Percentiles rank a stretch among this genome's conserved stretches.
These are phyloP conservation scores for Elongisporangium senticosum DNA, from an alignment of 352 stramenopile species.

Conservation along the genomic window DNA sequence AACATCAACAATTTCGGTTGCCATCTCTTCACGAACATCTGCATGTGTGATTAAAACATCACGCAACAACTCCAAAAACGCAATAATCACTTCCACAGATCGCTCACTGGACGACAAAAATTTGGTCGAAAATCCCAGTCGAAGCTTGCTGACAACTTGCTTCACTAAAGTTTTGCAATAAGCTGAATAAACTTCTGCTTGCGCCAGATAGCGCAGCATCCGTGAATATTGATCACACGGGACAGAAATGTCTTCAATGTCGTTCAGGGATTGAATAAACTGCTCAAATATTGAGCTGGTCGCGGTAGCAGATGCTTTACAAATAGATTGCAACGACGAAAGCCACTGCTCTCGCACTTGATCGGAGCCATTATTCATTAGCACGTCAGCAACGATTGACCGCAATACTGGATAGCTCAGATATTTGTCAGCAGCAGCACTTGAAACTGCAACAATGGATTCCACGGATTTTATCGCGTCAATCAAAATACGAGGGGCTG, in stretches of 20 bases:
- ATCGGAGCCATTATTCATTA: slow-evolving; percentile 59
- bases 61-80: slow-evolving; percentile 72
- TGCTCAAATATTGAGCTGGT: slow-evolving; percentile 59
- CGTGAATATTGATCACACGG: slow-evolving; percentile 68
- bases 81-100: slow-evolving; percentile 61
- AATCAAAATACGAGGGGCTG: slow-evolving; percentile 69
- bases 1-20: slow-evolving; percentile 64
- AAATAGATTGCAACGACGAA: slow-evolving; percentile 72
- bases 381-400: slow-evolving; percentile 45
- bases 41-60: slow-evolving; percentile 60
- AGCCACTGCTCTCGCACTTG: slow-evolving; percentile 84
- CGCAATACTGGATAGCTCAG: slow-evolving; percentile 39
- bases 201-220: slow-evolving; percentile 65
- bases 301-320: slow-evolving; percentile 33
- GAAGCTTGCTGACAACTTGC: slow-evolving; percentile 55
- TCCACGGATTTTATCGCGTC: slow-evolving; percentile 81
- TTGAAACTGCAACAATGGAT: slow-evolving; percentile 68
- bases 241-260: slow-evolving; percentile 56
- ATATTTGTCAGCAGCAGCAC: slow-evolving; percentile 61
- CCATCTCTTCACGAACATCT: slow-evolving; percentile 43
- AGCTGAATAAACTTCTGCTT: slow-evolving; percentile 39
- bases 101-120: slow-evolving; percentile 73
- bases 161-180: slow-evolving; percentile 51
- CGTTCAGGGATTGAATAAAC: slow-evolving; percentile 51
- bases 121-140: slow-evolving; percentile 67